Evolutionary conservation across 495 filamentous ascomycete species (phyloP).

Genomic region (Trichoderma parareesei): DNA sequence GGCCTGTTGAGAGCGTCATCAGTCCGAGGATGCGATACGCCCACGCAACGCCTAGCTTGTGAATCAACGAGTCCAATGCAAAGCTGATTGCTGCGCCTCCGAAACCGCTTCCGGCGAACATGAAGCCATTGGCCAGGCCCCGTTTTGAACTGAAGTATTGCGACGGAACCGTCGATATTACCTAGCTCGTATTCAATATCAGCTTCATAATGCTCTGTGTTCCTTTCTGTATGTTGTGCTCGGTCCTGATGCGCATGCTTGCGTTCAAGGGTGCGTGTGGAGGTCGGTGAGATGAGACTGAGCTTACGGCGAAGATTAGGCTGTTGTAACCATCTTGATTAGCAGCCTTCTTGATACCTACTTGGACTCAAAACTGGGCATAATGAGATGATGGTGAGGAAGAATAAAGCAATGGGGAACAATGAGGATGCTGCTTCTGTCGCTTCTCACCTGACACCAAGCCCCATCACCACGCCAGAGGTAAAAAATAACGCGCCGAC

Average conservation of each 20-base stretch:
- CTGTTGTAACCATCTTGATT: not conserved
- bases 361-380: too few species aligned
- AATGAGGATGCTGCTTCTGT: not conserved
- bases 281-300: not conserved
- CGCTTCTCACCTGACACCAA: slow-evolving; percentile 28
- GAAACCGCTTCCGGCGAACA: slow-evolving; percentile 46
- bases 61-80: slow-evolving; percentile 37
- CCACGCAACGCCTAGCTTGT: slow-evolving; percentile 42
- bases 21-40: slow-evolving; percentile 45
- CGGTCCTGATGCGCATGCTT: not conserved
- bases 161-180: slow-evolving; percentile 40
- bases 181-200: slow-evolving; percentile 17
- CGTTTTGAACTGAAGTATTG: slow-evolving; percentile 49
- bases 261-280: not conserved
- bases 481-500: slow-evolving; percentile 50
- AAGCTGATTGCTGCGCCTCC: slow-evolving; percentile 45
- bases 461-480: slow-evolving; percentile 43
- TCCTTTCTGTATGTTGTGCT: not conserved
- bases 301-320: slow-evolving; percentile 21
- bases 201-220: not conserved
- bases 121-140: slow-evolving; percentile 49
- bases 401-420: too few species aligned
- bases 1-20: slow-evolving; percentile 23
- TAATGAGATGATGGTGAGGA: too few species aligned
- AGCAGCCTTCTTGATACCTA: not conserved